Conservation (phyloP, 352 stramenopile genomes). For the Pythium biforme region DNA sequence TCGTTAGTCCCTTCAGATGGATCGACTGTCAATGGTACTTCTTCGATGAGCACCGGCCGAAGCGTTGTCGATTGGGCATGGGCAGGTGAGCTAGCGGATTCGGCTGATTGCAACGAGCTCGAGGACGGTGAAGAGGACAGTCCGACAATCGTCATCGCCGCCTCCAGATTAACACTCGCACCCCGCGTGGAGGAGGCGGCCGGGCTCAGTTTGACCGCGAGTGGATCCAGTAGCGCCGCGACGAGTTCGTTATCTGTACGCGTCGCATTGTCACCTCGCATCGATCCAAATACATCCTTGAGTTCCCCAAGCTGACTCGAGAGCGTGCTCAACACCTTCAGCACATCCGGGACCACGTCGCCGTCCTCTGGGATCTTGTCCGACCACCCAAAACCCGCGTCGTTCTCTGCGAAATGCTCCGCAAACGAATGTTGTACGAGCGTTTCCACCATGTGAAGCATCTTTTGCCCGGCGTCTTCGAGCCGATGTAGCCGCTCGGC, state of each 20-base stretch:
- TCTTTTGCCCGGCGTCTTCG: slow-evolving; percentile 55
- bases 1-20: background rate
- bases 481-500: slow-evolving; percentile 56
- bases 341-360: background rate
- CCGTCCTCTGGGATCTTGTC: background rate
- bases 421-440: slow-evolving; percentile 73
- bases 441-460: slow-evolving; percentile 55
- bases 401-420: slow-evolving; percentile 43
- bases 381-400: background rate
- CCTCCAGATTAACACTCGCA: background rate
- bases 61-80: background rate
- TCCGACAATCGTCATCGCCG: background rate
- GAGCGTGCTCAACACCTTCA: slow-evolving; percentile 13
- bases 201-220: slow-evolving; percentile 16
- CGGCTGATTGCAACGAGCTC: slow-evolving; percentile 4
- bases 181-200: background rate
- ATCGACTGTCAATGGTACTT: background rate
- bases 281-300: background rate
- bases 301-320: slow-evolving; percentile 16
- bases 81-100: background rate
- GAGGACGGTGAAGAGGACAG: slow-evolving; percentile 18
- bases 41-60: background rate
- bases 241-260: background rate
- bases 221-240: slow-evolving; percentile 13
- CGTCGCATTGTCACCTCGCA: background rate